phyloP scores from a whole-genome alignment of 2,329 filamentous ascomycete genomes.

The Hypoxylon sp. region DNA sequence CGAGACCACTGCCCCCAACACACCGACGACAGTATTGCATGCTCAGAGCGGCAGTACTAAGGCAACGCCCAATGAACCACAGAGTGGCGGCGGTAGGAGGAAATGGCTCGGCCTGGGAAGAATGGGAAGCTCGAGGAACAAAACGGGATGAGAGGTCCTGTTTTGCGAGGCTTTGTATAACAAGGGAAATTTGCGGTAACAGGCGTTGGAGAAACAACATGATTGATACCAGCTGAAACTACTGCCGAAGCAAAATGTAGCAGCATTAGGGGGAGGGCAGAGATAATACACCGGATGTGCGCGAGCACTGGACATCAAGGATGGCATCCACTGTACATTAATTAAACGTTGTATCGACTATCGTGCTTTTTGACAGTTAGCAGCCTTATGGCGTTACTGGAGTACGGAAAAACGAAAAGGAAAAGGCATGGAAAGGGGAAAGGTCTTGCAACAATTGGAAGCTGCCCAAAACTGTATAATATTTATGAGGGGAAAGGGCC shows the following conservation, averaged over 20 bases:
- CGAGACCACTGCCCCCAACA: constrained; percentile 1
- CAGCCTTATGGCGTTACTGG: constrained; percentile 4
- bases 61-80: constrained; percentile 9
- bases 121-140: constrained; percentile 40
- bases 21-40: constrained; percentile 20
- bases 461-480: too few species aligned
- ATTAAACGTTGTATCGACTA: constrained; percentile 19
- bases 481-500: too few species aligned
- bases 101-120: constrained; percentile 46
- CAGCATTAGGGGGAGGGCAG: neutral
- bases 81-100: constrained; percentile 32
- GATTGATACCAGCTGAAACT: neutral
- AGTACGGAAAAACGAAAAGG: neutral
- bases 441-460: neutral
- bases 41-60: constrained; percentile 7
- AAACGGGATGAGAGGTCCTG: constrained; percentile 38
- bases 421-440: neutral
- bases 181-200: too few species aligned
- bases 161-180: too few species aligned
- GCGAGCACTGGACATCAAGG: constrained; percentile 16
- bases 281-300: constrained; percentile 18
- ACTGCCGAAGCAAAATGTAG: neutral
- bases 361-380: constrained; percentile 1
- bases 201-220: too few species aligned
- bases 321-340: constrained; percentile 12